These are phyloP conservation scores for Blastobotrys raffinosifermentans DNA, from an alignment of 1,139 yeast genomes.

Conservation along the genomic window DNA sequence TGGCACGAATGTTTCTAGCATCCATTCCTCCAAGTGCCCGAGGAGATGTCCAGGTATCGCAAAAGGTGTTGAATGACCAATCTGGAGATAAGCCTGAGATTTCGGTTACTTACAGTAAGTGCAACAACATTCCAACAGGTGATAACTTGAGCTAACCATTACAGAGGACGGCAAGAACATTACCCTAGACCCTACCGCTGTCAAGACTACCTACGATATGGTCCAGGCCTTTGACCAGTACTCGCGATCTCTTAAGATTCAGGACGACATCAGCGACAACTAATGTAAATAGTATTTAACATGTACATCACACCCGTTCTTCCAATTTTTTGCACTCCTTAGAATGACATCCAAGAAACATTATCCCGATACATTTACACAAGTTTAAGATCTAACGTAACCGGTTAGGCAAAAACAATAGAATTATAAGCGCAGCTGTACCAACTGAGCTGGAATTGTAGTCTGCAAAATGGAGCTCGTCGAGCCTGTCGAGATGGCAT, in stretches of 20 bases:
- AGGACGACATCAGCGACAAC: slow-evolving; percentile 35
- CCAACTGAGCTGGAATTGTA: no score
- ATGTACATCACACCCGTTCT: not conserved
- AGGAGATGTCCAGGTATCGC: slow-evolving; percentile 25
- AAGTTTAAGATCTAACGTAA: no score
- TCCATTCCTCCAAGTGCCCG: slow-evolving; percentile 59
- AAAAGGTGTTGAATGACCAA: slow-evolving; percentile 24
- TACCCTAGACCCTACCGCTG: slow-evolving; percentile 57
- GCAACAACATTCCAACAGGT: not conserved
- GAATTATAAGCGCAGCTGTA: no score
- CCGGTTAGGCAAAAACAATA: no score
- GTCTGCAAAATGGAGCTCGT: no score
- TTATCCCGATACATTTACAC: no score
- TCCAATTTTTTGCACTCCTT: no score
- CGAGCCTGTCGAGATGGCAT: no score
- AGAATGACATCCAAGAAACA: no score
- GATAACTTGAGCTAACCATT: slow-evolving; percentile 3
- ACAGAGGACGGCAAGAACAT: slow-evolving; percentile 65
- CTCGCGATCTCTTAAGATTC: slow-evolving; percentile 50
- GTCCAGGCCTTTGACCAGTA: slow-evolving; percentile 44
- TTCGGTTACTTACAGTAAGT: slow-evolving; percentile 60
- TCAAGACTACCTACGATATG: slow-evolving; percentile 33
- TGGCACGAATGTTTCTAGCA: slow-evolving; percentile 75
- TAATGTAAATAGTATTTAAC: slow-evolving; percentile 4
- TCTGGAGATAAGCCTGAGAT: slow-evolving; percentile 51